A percentile compares a stretch with the other conserved stretches of the same genome.
Conservation (phyloP, 2,329 filamentous ascomycete species). For the Penicillium brevicompactum region DNA sequence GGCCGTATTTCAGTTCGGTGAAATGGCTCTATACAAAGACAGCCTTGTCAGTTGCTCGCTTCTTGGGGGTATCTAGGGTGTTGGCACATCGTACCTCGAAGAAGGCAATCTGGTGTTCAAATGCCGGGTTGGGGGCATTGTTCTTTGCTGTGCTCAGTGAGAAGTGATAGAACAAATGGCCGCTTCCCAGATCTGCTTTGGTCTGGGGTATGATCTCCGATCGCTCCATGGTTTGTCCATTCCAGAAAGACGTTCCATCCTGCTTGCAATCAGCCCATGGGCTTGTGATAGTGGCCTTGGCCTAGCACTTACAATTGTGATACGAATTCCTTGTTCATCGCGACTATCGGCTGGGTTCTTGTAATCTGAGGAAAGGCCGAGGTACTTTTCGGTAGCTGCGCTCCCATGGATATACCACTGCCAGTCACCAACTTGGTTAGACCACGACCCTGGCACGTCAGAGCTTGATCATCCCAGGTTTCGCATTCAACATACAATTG, state of each 20-base stretch:
- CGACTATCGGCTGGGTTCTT: constrained; percentile 67
- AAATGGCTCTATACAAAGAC: constrained; percentile 65
- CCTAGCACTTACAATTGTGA: constrained; percentile 56
- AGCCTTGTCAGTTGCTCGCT: background rate
- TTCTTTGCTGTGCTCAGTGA: constrained; percentile 61
- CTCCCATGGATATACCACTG: constrained; percentile 77
- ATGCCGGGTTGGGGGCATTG: constrained; percentile 62
- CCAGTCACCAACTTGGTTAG: constrained; percentile 69
- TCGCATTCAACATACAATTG: constrained; percentile 17
- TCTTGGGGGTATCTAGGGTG: no score
- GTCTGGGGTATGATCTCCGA: constrained; percentile 76
- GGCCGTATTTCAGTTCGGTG: constrained; percentile 72
- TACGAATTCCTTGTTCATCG: constrained; percentile 66
- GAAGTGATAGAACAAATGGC: constrained; percentile 73
- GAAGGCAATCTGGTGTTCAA: constrained; percentile 69
- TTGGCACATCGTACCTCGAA: constrained; percentile 40
- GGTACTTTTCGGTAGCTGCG: constrained; percentile 54
- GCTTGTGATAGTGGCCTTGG: constrained; percentile 39
- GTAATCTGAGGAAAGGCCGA: constrained; percentile 61
- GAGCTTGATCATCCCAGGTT: background rate
- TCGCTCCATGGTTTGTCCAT: constrained; percentile 71
- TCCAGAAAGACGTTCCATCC: constrained; percentile 61
- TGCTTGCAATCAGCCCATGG: background rate
- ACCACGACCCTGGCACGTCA: constrained; percentile 57
- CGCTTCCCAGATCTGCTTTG: constrained; percentile 63